A percentile compares a stretch with the other conserved stretches of the same genome.
Evolutionary conservation across 2,329 filamentous ascomycete genomes (phyloP).

Genomic region (Ophiocordyceps sinensis): DNA sequence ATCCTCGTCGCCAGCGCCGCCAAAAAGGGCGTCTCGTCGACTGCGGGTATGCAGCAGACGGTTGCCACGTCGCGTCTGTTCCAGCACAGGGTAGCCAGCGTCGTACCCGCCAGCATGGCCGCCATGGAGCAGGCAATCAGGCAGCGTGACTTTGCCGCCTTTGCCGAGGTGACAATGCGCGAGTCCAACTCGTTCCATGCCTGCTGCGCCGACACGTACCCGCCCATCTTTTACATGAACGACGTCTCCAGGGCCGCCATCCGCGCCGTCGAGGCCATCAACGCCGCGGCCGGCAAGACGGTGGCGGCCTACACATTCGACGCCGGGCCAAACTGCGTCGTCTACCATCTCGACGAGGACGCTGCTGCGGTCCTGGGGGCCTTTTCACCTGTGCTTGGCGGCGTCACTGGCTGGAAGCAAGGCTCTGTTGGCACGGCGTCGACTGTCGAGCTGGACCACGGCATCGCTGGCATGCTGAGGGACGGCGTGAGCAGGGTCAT

Average conservation of each 20-base stretch:
- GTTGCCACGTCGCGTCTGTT: slow-evolving; percentile 87
- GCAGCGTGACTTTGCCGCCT: slow-evolving; percentile 67
- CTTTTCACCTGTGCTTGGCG: slow-evolving; percentile 53
- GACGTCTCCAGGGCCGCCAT: slow-evolving; percentile 82
- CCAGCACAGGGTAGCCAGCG: slow-evolving; percentile 53
- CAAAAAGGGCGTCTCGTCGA: slow-evolving; percentile 91
- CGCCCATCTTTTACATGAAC: slow-evolving; percentile 98
- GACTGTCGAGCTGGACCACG: slow-evolving; percentile 46
- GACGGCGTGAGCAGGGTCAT: slow-evolving; percentile 81
- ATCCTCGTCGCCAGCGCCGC: slow-evolving; percentile 84
- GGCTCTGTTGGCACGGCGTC: slow-evolving; percentile 37
- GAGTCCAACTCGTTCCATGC: slow-evolving; percentile 97
- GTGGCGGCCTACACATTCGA: slow-evolving; percentile 96
- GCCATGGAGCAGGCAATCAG: slow-evolving; percentile 73
- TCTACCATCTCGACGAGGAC: slow-evolving; percentile 84
- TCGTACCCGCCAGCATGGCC: slow-evolving; percentile 74
- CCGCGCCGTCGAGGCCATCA: slow-evolving; percentile 78
- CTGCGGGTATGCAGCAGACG: slow-evolving; percentile 93
- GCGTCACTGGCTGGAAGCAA: slow-evolving; percentile 58
- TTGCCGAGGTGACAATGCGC: slow-evolving; percentile 86
- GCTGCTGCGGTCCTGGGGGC: slow-evolving; percentile 58
- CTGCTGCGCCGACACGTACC: slow-evolving; percentile 85
- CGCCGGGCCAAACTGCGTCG: slow-evolving; percentile 88
- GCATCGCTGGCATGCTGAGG: slow-evolving; percentile 51
- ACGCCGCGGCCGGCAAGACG: slow-evolving; percentile 59